Evolutionary conservation across 1,284 basidiomycete species (phyloP).

Genomic region (Volvariella surrecta): DNA sequence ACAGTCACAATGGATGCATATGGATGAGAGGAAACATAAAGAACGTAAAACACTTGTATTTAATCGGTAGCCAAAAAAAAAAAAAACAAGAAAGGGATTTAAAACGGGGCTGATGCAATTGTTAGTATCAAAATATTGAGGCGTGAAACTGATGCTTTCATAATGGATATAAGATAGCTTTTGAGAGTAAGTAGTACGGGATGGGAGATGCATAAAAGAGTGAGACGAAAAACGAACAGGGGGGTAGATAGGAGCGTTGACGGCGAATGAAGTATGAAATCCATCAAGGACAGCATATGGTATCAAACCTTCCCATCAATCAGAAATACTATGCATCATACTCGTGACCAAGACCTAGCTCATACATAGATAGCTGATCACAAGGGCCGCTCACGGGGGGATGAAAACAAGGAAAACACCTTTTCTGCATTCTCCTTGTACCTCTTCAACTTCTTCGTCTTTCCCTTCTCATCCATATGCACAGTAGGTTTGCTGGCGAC

Average conservation of each 20-base stretch:
- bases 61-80: slow-evolving; percentile 5
- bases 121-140: slow-evolving; percentile 5
- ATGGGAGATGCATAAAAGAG: slow-evolving; percentile 3
- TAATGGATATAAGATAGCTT: not conserved
- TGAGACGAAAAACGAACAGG: not conserved
- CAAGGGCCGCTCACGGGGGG: slow-evolving; percentile 25
- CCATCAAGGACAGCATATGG: too few species aligned
- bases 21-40: not conserved
- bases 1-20: too few species aligned
- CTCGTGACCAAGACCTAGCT: slow-evolving; percentile 11
- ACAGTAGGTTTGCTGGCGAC: slow-evolving; percentile 22
- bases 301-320: too few species aligned
- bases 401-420: slow-evolving; percentile 67
- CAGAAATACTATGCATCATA: too few species aligned
- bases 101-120: slow-evolving; percentile 2
- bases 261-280: too few species aligned
- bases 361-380: not conserved
- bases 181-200: not conserved
- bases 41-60: slow-evolving; percentile 4
- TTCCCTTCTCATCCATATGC: slow-evolving; percentile 35
- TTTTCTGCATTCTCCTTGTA: slow-evolving; percentile 80
- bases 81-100: not conserved
- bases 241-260: too few species aligned
- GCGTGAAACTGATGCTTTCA: too few species aligned
- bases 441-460: slow-evolving; percentile 69